Evolutionary conservation across 768 basidiomycete genomes (phyloP).

Genomic region (Pulveroboletus sp.): DNA sequence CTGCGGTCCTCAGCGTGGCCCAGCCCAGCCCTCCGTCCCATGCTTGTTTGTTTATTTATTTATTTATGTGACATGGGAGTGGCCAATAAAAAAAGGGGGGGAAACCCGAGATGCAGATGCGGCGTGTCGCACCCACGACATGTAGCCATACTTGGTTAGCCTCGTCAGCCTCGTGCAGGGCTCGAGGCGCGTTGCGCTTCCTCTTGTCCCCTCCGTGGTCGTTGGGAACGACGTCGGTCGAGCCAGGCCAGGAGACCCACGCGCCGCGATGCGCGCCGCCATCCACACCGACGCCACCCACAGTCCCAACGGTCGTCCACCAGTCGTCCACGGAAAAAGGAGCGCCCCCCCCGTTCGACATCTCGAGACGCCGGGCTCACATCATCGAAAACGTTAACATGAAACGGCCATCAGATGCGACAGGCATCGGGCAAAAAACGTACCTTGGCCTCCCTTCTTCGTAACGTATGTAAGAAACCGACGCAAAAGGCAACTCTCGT

Average conservation of each 20-base stretch:
- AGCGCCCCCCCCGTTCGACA: neutral
- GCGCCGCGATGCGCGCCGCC: no score
- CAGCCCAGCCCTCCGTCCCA: neutral
- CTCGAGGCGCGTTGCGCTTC: neutral
- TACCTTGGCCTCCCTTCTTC: neutral
- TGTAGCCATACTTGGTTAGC: neutral
- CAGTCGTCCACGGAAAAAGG: no score
- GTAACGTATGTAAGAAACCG: conserved; percentile 11
- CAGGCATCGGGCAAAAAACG: neutral
- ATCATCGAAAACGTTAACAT: conserved; percentile 12
- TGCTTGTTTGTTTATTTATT: no score
- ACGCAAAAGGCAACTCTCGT: neutral
- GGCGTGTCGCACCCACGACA: neutral
- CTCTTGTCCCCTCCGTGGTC: no score
- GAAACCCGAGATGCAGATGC: neutral
- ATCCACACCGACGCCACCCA: no score
- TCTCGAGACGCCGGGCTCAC: neutral
- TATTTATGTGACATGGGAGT: no score
- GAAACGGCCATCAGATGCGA: conserved; percentile 21
- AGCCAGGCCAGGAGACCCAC: no score
- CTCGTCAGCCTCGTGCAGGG: neutral
- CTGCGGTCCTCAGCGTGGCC: neutral
- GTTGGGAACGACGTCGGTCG: no score
- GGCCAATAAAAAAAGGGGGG: neutral
- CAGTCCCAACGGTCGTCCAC: no score